A percentile compares a stretch with the other conserved stretches of the same genome.
These are phyloP conservation scores for Ustilago vetiveriae DNA, from an alignment of 1,284 basidiomycete species.

Conservation along the genomic window DNA sequence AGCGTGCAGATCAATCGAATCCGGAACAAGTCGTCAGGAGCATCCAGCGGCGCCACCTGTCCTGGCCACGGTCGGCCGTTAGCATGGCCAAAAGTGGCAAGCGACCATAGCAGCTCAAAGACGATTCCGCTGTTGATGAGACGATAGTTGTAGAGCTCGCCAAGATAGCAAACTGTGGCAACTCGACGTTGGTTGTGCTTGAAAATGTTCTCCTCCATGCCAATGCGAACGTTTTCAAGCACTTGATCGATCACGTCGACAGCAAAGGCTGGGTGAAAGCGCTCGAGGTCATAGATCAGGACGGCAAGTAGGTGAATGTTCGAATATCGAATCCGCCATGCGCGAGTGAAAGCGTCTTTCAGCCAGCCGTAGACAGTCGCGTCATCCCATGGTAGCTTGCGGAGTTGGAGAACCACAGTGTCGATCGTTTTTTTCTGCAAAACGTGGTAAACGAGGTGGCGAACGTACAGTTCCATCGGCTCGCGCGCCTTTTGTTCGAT, in stretches of 20 bases:
- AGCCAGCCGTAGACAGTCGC: conserved; percentile 69
- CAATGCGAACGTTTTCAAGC: conserved; percentile 87
- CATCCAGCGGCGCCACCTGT: conserved; percentile 80
- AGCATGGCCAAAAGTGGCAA: conserved; percentile 95
- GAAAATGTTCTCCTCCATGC: conserved; percentile 90
- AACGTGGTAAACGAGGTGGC: conserved; percentile 90
- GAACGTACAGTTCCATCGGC: conserved; percentile 89
- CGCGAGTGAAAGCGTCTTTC: conserved; percentile 87
- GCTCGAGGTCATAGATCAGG: conserved; percentile 89
- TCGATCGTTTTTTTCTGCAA: conserved; percentile 89
- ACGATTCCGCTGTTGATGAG: conserved; percentile 86
- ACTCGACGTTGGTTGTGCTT: conserved; percentile 92
- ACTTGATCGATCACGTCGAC: conserved; percentile 91
- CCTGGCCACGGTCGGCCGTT: conserved; percentile 88
- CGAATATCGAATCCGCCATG: conserved; percentile 94
- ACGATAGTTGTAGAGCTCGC: conserved; percentile 97
- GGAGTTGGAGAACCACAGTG: conserved; percentile 87
- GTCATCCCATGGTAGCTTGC: conserved; percentile 96
- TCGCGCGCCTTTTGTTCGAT: conserved; percentile 84
- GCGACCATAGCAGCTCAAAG: conserved; percentile 92
- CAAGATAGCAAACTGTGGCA: conserved; percentile 90
- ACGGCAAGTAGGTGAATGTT: conserved; percentile 92
- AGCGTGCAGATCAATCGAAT: conserved; percentile 89
- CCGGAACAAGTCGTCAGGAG: conserved; percentile 95
- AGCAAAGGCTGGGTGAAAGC: conserved; percentile 88